phyloP scores from a whole-genome alignment of 441 rosid species.

The Populus hybrid region DNA sequence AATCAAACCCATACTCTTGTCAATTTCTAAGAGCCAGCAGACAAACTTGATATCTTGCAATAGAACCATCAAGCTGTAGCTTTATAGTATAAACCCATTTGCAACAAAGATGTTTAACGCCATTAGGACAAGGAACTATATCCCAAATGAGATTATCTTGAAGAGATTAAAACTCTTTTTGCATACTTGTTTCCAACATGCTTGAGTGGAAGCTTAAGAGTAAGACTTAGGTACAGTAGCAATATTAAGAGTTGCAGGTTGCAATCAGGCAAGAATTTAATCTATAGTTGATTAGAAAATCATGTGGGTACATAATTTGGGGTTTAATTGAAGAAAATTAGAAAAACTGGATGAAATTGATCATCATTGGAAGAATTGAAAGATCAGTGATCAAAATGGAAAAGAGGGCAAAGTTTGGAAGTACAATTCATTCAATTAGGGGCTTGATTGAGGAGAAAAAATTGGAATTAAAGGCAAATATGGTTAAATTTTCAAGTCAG shows the following conservation, averaged over 20 bases:
- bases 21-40: neutral
- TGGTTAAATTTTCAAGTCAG: no score
- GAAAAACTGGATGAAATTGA: no score
- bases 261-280: no score
- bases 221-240: neutral
- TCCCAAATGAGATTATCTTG: no score
- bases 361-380: no score
- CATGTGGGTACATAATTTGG: neutral
- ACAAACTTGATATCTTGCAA: neutral
- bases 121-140: neutral
- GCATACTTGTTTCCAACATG: neutral
- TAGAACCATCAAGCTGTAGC: neutral
- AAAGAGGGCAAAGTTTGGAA: no score
- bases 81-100: slow-evolving; percentile 2
- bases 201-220: neutral
- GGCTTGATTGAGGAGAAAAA: no score
- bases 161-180: no score
- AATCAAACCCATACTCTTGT: slow-evolving; percentile 2
- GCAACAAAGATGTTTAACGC: neutral
- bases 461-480: no score
- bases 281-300: no score
- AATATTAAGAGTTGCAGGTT: neutral
- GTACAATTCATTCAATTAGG: neutral
- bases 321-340: no score
- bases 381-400: no score